phyloP scores from a whole-genome alignment of 768 basidiomycete species.

The Lyophyllum decastes region DNA sequence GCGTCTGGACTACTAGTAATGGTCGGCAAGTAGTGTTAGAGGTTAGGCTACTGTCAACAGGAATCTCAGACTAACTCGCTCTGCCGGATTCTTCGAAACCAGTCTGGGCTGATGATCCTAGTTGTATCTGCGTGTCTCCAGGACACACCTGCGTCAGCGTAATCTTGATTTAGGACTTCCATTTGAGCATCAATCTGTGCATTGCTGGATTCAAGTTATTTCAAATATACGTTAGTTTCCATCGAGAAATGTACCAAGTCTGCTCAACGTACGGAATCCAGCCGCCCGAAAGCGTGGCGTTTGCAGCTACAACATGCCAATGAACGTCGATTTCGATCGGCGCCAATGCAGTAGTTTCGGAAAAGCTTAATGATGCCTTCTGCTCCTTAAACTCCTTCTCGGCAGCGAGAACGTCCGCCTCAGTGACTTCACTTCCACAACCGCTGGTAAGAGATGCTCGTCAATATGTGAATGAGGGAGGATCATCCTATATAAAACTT shows the following conservation, averaged over 20 bases:
- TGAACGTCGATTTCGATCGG: conserved; percentile 28
- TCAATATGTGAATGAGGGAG: background rate
- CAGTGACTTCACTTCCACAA: conserved; percentile 6
- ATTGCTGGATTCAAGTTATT: too few species aligned
- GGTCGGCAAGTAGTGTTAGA: background rate
- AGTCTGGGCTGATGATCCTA: conserved; percentile 40
- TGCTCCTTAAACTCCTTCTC: conserved; percentile 1
- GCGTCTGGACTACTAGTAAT: conserved; percentile 26
- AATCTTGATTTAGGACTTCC: conserved; percentile 41
- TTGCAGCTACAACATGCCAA: conserved; percentile 32
- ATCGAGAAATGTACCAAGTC: background rate
- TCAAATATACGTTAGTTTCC: conserved; percentile 7
- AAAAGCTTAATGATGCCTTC: background rate
- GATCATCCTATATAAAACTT: background rate
- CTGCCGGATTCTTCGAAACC: conserved; percentile 36
- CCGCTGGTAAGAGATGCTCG: background rate
- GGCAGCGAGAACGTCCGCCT: conserved; percentile 5
- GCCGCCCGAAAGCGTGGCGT: conserved; percentile 34
- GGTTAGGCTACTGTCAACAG: background rate
- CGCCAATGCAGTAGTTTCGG: background rate
- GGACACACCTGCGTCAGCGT: conserved; percentile 31
- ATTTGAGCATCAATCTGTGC: conserved; percentile 40
- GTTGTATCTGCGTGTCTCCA: conserved; percentile 37
- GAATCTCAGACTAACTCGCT: background rate
- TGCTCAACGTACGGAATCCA: conserved; percentile 35